Conservation (phyloP, 345 rosid species). For the Gossypium ekmanianum region DNA sequence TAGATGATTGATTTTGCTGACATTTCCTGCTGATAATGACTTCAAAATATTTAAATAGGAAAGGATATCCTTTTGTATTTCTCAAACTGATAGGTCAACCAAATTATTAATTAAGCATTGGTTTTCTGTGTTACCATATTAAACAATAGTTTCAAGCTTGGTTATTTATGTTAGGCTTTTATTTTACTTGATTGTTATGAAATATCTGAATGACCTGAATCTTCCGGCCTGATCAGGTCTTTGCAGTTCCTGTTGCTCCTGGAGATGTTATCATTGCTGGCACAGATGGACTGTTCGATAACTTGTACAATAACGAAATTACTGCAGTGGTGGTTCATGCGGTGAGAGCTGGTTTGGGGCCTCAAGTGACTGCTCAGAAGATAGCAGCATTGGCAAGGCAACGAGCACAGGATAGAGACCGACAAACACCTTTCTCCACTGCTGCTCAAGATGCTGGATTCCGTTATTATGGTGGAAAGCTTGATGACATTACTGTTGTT, state of each 20-base stretch:
- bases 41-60: background rate
- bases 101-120: background rate
- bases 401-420: slow-evolving; percentile 82
- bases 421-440: slow-evolving; percentile 97
- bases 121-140: background rate
- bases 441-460: slow-evolving; percentile 99
- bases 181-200: slow-evolving; percentile 3
- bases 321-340: slow-evolving; percentile 96
- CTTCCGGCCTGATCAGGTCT: slow-evolving; percentile 48
- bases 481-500: slow-evolving; percentile 97
- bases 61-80: background rate
- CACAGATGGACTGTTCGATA: slow-evolving; percentile 95
- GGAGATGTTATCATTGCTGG: slow-evolving; percentile 92
- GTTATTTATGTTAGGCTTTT: background rate
- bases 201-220: background rate
- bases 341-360: slow-evolving; percentile 77
- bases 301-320: slow-evolving; percentile 91
- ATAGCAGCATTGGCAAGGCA: slow-evolving; percentile 97
- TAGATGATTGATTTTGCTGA: background rate
- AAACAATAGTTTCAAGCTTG: background rate
- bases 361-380: slow-evolving; percentile 97
- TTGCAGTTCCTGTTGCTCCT: slow-evolving; percentile 79
- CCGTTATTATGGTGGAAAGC: slow-evolving; percentile 98
- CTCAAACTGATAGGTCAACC: slow-evolving; percentile 5
- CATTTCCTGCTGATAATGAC: background rate